phyloP scores from a whole-genome alignment of 1,284 basidiomycete species.

The Cerrena zonata region DNA sequence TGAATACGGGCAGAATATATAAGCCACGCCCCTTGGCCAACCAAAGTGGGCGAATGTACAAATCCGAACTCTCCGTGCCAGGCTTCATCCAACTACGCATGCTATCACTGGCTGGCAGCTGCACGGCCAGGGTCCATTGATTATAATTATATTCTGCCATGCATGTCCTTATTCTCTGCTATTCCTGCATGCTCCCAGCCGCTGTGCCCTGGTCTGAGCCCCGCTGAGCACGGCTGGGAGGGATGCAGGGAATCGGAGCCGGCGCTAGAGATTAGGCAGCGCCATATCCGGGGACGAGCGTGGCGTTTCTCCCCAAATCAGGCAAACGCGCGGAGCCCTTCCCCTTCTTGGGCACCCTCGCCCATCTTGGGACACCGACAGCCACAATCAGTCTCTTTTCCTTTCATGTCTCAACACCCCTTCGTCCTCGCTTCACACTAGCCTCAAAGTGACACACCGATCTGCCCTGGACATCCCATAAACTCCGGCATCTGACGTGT shows the following conservation, averaged over 20 bases:
- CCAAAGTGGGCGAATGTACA: constrained; percentile 5
- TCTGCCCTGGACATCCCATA: neutral
- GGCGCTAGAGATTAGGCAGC: neutral
- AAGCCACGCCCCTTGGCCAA: constrained; percentile 1
- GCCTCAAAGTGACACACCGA: neutral
- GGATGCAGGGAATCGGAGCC: neutral
- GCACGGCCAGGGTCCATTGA: neutral
- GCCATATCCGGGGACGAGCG: constrained; percentile 1
- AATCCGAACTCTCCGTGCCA: constrained; percentile 4
- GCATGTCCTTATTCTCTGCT: neutral
- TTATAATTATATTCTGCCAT: neutral
- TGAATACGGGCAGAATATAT: constrained; percentile 4
- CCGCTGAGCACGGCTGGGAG: neutral
- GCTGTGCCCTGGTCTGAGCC: neutral
- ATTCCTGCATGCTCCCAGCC: neutral
- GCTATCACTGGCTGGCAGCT: too few species aligned
- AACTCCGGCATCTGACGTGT: neutral
- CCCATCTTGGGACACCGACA: neutral
- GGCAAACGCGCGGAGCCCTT: neutral
- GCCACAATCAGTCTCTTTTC: neutral
- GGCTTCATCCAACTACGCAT: neutral
- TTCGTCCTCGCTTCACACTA: neutral
- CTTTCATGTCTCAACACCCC: neutral
- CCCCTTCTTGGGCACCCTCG: constrained; percentile 1
- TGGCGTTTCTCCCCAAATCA: neutral